phyloP scores from a whole-genome alignment of 495 filamentous ascomycete genomes.

The Halenospora varia region DNA sequence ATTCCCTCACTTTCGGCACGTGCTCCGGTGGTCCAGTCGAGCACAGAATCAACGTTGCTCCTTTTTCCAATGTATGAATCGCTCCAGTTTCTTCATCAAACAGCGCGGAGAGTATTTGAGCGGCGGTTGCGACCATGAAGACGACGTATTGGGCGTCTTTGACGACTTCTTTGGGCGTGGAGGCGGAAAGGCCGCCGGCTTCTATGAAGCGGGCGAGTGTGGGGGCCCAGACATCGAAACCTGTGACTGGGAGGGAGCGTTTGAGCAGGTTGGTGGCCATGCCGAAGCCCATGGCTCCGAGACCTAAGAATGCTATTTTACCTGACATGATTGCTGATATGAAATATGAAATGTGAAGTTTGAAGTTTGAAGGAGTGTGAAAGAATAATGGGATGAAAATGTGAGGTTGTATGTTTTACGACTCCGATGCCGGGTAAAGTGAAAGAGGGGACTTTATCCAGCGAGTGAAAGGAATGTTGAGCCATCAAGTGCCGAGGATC shows the following conservation, averaged over 20 bases:
- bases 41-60: slow-evolving; percentile 63
- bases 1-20: slow-evolving; percentile 51
- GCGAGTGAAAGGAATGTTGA: neutral
- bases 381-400: neutral
- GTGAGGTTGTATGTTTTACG: neutral
- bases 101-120: slow-evolving; percentile 62
- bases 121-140: slow-evolving; percentile 75
- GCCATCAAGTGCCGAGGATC: neutral
- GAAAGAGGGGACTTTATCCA: neutral
- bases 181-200: slow-evolving; percentile 59
- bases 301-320: slow-evolving; percentile 71
- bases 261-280: slow-evolving; percentile 75
- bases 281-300: slow-evolving; percentile 86
- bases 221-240: slow-evolving; percentile 73
- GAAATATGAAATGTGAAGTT: neutral
- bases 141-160: slow-evolving; percentile 57
- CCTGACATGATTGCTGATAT: neutral
- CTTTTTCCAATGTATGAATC: slow-evolving; percentile 47
- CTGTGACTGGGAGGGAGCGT: slow-evolving; percentile 62
- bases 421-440: neutral
- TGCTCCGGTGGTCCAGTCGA: slow-evolving; percentile 72
- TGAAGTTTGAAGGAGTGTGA: neutral
- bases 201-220: slow-evolving; percentile 65
- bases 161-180: slow-evolving; percentile 61
- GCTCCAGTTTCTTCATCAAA: slow-evolving; percentile 59